Percentiles rank a stretch among this genome's conserved stretches.
Evolutionary conservation across 208 protist species (phyloP).

Genomic region (Crithidia thermophila): DNA sequence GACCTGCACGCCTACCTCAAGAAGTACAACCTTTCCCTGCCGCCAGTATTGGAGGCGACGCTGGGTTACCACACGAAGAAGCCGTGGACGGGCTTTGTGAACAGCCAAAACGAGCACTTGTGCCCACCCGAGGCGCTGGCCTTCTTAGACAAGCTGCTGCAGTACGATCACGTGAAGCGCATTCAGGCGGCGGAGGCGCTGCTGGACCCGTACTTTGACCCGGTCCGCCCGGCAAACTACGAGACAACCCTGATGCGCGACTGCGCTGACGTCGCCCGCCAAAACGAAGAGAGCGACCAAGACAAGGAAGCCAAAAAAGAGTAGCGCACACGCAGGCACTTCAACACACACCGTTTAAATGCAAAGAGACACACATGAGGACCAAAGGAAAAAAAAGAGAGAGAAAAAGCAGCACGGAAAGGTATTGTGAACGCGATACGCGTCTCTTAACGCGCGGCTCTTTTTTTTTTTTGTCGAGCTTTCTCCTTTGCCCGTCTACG

Average conservation of each 20-base stretch:
- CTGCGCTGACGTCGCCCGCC: neutral
- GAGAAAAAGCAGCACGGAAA: too few relatives aligned
- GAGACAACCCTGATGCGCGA: conserved; percentile 8
- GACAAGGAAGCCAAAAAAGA: conserved; percentile 14
- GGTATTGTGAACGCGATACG: too few relatives aligned
- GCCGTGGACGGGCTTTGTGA: conserved; percentile 94
- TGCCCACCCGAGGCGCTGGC: conserved; percentile 97
- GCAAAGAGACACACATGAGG: too few relatives aligned
- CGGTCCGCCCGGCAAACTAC: conserved; percentile 65
- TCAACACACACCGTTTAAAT: too few relatives aligned
- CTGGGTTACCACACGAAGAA: conserved; percentile 89
- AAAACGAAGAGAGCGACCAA: conserved; percentile 28
- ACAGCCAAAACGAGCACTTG: conserved; percentile 96
- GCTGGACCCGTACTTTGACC: conserved; percentile 98
- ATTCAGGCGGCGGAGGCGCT: conserved; percentile 99
- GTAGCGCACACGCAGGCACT: too few relatives aligned
- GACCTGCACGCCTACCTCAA: conserved; percentile 96
- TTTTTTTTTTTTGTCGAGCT: neutral
- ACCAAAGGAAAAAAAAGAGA: neutral
- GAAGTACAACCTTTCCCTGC: conserved; percentile 97
- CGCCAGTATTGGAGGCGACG: conserved; percentile 90
- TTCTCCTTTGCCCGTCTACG: neutral
- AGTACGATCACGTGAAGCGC: conserved; percentile 97
- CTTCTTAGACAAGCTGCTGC: conserved; percentile 98
- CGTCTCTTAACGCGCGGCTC: neutral